These are phyloP conservation scores for Blastocystis sp. DNA, from an alignment of 352 stramenopile species.

Conservation along the genomic window DNA sequence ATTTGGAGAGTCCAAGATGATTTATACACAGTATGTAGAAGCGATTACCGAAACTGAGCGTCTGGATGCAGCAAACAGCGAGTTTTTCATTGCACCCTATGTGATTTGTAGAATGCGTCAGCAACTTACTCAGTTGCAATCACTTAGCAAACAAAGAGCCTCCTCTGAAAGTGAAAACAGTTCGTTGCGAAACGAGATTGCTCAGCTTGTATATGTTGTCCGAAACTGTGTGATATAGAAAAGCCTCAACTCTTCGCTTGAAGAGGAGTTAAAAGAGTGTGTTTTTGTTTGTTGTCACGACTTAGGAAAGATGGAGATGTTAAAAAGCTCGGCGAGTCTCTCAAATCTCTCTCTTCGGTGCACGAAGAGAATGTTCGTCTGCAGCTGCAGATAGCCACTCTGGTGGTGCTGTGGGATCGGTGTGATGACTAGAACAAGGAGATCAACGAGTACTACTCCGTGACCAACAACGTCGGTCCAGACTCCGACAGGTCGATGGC, in stretches of 20 bases:
- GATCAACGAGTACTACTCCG: constrained; percentile 20
- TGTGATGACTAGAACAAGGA: constrained; percentile 6
- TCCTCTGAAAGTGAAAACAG: background rate
- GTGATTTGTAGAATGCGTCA: background rate
- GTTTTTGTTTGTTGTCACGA: too few species aligned
- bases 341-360: background rate
- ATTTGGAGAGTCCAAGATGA: background rate
- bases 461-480: background rate
- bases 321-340: background rate
- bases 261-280: background rate
- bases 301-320: background rate
- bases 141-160: background rate
- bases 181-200: background rate
- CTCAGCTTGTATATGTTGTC: background rate
- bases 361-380: constrained; percentile 47
- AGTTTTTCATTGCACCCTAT: background rate
- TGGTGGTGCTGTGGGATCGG: background rate
- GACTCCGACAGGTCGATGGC: background rate
- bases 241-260: background rate
- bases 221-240: background rate
- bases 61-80: constrained; percentile 8
- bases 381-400: constrained; percentile 8
- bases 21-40: background rate
- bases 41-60: background rate
- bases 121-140: background rate